Conservation (phyloP, 164 flowering plant species). For the Litsea cubeba region DNA sequence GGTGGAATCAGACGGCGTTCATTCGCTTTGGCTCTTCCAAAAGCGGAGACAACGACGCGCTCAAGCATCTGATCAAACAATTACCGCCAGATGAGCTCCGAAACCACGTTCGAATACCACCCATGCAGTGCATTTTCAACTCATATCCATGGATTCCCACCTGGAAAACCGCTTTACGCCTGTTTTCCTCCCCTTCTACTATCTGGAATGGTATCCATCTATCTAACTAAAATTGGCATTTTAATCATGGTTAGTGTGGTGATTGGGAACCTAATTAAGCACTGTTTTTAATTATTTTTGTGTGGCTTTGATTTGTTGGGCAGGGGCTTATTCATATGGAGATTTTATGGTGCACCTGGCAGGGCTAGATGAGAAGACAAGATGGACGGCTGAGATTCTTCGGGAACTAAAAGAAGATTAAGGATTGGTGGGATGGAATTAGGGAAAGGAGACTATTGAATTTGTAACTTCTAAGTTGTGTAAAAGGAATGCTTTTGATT, state of each 20-base stretch:
- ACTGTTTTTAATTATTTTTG: too few relatives aligned
- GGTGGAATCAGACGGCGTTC: conserved; percentile 22
- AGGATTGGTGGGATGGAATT: background rate
- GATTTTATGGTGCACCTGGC: conserved; percentile 21
- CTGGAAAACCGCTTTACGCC: conserved; percentile 14
- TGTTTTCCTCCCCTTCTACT: conserved; percentile 9
- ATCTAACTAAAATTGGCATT: too few relatives aligned
- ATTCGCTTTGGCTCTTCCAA: conserved; percentile 15
- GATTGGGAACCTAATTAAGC: background rate
- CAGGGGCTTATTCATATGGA: conserved; percentile 16
- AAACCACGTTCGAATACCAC: conserved; percentile 12
- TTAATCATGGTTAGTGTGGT: background rate
- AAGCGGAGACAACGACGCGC: conserved; percentile 23
- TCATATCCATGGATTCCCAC: conserved; percentile 22
- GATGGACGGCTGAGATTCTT: conserved; percentile 14
- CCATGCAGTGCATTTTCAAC: conserved; percentile 21
- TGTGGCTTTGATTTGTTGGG: background rate
- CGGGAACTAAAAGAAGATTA: conserved; percentile 5
- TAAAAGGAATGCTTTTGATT: background rate
- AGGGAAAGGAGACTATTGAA: background rate
- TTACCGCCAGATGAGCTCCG: conserved; percentile 5
- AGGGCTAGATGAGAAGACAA: conserved; percentile 17
- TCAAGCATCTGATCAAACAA: conserved; percentile 7
- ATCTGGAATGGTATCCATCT: conserved; percentile 13
- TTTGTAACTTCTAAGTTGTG: background rate